A percentile compares a stretch with the other conserved stretches of the same genome.
These are phyloP conservation scores for Juncus inflexus DNA, from an alignment of 176 grass and related monocot species.

Conservation along the genomic window DNA sequence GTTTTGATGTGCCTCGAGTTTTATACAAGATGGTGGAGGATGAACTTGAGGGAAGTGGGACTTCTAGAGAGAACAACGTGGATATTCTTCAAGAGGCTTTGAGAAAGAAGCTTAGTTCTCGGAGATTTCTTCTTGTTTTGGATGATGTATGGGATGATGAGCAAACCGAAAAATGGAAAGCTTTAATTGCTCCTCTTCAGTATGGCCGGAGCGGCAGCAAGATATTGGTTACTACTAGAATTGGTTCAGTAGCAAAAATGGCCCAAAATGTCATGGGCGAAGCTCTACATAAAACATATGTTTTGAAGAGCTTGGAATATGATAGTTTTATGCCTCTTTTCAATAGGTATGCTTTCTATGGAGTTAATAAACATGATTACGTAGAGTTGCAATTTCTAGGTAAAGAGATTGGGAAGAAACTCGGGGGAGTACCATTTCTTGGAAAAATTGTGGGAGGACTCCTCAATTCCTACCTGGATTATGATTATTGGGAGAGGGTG, in stretches of 20 bases:
- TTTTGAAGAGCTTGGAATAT: constrained; percentile 17
- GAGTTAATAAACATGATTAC: constrained; percentile 1
- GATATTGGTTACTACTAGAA: constrained; percentile 35
- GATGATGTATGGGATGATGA: constrained; percentile 46
- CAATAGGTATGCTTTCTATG: constrained; percentile 21
- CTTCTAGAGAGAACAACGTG: neutral
- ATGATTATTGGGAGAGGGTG: constrained; percentile 16
- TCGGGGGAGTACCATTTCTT: constrained; percentile 30
- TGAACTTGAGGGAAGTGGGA: neutral
- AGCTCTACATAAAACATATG: neutral
- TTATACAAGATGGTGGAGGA: neutral
- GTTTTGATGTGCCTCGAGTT: constrained; percentile 14
- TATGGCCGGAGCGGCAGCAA: constrained; percentile 34
- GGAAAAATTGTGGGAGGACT: constrained; percentile 26
- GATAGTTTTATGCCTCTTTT: constrained; percentile 23
- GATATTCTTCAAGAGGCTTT: constrained; percentile 29
- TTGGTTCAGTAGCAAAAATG: constrained; percentile 10
- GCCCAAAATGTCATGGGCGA: neutral
- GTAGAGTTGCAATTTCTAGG: constrained; percentile 1
- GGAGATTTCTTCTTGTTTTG: constrained; percentile 35
- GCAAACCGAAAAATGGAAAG: constrained; percentile 20
- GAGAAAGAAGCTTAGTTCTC: neutral
- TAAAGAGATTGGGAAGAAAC: constrained; percentile 22
- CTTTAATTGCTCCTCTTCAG: constrained; percentile 30
- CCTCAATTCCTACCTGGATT: neutral